phyloP scores from a whole-genome alignment of 2,329 filamentous ascomycete genomes.

The Exophiala oligosperma region DNA sequence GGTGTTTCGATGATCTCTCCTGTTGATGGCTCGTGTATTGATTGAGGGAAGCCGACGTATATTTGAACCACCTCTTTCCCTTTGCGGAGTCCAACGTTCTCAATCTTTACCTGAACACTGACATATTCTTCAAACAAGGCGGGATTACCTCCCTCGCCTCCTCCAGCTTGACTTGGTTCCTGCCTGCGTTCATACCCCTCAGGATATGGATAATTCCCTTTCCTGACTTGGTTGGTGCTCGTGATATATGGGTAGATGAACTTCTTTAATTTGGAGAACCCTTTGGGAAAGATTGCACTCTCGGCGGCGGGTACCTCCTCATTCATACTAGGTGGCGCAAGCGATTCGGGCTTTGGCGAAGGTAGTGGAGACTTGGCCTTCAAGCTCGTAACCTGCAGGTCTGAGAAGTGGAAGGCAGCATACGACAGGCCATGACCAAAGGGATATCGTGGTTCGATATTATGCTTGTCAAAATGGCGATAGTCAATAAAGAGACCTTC shows the following conservation, averaged over 20 bases:
- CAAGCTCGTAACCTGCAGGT: conserved; percentile 49
- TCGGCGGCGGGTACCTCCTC: conserved; percentile 54
- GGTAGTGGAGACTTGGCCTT: conserved; percentile 52
- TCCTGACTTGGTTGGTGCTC: conserved; percentile 49
- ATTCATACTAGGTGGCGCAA: conserved; percentile 57
- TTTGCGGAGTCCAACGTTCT: conserved; percentile 26
- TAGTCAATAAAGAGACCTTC: conserved; percentile 90
- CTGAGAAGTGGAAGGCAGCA: conserved; percentile 67
- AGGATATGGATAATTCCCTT: conserved; percentile 52
- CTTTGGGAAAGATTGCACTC: conserved; percentile 61
- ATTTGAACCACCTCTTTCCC: conserved; percentile 31
- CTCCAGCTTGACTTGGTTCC: conserved; percentile 61
- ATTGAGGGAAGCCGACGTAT: conserved; percentile 35
- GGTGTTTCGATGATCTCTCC: conserved; percentile 63
- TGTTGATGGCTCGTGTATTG: conserved; percentile 43
- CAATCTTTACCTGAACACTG: conserved; percentile 22
- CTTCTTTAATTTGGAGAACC: conserved; percentile 63
- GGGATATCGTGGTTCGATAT: conserved; percentile 73
- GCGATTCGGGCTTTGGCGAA: conserved; percentile 41
- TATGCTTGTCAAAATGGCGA: conserved; percentile 77
- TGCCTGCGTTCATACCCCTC: conserved; percentile 55
- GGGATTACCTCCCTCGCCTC: conserved; percentile 67
- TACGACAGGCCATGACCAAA: conserved; percentile 88
- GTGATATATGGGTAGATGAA: conserved; percentile 74
- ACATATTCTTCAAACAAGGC: conserved; percentile 61